Evolutionary conservation across 148 eudicot genomes (phyloP), one percentile per base, ranked within the genome.

Genomic region (Chenopodium formosanum): DNA sequence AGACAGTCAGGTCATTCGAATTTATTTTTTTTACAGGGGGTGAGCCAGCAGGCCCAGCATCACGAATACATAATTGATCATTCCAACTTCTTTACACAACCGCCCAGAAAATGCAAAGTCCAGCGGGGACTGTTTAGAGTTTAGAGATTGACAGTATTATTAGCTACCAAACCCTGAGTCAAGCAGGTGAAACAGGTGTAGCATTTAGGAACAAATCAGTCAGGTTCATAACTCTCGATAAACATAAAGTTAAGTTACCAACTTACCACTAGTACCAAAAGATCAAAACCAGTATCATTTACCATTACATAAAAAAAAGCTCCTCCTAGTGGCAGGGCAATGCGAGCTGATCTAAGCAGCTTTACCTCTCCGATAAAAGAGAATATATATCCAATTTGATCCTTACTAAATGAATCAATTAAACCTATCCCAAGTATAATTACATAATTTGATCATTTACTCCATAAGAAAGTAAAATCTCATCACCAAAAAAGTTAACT

Each of bases 51-150:
- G 44, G 44, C 44, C 6, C 44, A 40, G 44, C 44, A 6, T 40
- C 44, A 40, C 5, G 44, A 40, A 40, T 6, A 77, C 78, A 71
- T 70, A 69, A 70, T 69, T 77, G 79, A 80, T 70, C 56, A 70
- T 52, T 22, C 67, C 47, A 79, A 63, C 78, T 73, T 83, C 85
- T 44, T 75, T 76, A 40, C 83, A 66, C 77, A 82, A 72, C 70
- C 78, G 82, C 44, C 56, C 70, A 37, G 90, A 86, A 65, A 80
- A 81, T 70, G 81, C 77, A 71, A 67, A 64, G 46, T 68, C 82
- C 81, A 23, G 25, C 23, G 82, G 64, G 63, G 84, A 86, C 46
- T 82, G 86, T 81, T 79, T 19, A 29, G 82, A 60, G 47, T 82
- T 74, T 74, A 73, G 77, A 58, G 27, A 56, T 56, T 67, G 85